These are phyloP conservation scores for Apophysomyces ossiformis DNA, from an alignment of 371 early-diverging fungal species.

Conservation along the genomic window DNA sequence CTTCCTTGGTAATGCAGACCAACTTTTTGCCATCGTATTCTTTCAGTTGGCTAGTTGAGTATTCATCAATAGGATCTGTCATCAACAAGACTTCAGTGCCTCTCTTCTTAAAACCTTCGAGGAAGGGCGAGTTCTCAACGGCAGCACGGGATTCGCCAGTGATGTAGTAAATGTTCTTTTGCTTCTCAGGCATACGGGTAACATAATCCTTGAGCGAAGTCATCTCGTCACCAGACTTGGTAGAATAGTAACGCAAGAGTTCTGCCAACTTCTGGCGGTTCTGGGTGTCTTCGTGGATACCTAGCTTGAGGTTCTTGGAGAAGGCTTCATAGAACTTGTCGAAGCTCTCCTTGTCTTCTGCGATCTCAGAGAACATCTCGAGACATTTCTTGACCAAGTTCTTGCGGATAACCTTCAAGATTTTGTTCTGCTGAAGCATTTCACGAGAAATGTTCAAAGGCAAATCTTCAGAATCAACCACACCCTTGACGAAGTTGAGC, in stretches of 20 bases:
- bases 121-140: constrained; percentile 97
- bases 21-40: constrained; percentile 99
- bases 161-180: constrained; percentile 95
- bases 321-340: constrained; percentile 76
- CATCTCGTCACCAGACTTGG: constrained; percentile 66
- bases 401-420: constrained; percentile 81
- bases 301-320: constrained; percentile 77
- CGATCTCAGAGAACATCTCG: constrained; percentile 76
- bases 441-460: constrained; percentile 93
- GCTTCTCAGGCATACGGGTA: constrained; percentile 80
- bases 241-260: constrained; percentile 76
- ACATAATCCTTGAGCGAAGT: constrained; percentile 81
- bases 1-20: constrained; percentile 98
- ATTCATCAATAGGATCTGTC: constrained; percentile 97
- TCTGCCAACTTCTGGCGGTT: constrained; percentile 72
- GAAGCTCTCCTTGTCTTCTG: constrained; percentile 75
- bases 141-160: constrained; percentile 96
- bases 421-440: constrained; percentile 81
- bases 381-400: constrained; percentile 81
- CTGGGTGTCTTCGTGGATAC: constrained; percentile 73
- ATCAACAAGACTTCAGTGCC: constrained; percentile 97
- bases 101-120: constrained; percentile 97
- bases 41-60: constrained; percentile 96
- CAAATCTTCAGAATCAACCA: constrained; percentile 86
- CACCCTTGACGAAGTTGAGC: constrained; percentile 70